Conservation (phyloP, 2,329 filamentous ascomycete genomes). For the Allantophomopsis cytisporea region DNA sequence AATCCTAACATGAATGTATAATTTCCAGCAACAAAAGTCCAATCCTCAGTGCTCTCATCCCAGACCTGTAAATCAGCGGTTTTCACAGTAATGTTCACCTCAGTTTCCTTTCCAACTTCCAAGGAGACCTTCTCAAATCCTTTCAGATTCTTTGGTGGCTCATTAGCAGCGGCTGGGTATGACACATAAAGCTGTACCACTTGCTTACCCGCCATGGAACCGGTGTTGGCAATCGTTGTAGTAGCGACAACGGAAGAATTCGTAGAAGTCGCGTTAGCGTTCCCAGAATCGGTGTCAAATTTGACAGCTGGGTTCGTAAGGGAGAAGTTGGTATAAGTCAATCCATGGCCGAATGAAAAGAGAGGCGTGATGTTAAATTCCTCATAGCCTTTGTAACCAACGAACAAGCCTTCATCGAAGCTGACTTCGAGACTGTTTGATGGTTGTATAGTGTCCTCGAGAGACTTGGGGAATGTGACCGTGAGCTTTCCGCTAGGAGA, state of each 20-base stretch:
- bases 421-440: slow-evolving; percentile 62
- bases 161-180: slow-evolving; percentile 36
- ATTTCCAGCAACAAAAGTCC: slow-evolving; percentile 1
- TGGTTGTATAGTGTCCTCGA: slow-evolving; percentile 28
- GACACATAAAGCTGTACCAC: slow-evolving; percentile 44
- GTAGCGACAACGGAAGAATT: slow-evolving; percentile 23
- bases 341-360: slow-evolving; percentile 37
- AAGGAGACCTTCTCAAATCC: slow-evolving; percentile 52
- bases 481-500: slow-evolving; percentile 60
- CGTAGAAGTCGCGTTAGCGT: slow-evolving; percentile 23
- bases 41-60: slow-evolving; percentile 1
- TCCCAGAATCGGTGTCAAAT: slow-evolving; percentile 4
- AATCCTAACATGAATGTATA: slow-evolving; percentile 1
- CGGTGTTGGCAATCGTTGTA: slow-evolving; percentile 44
- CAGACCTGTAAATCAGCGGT: neutral
- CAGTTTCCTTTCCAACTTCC: slow-evolving; percentile 41
- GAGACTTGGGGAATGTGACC: slow-evolving; percentile 53
- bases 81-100: slow-evolving; percentile 21
- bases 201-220: slow-evolving; percentile 35
- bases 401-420: slow-evolving; percentile 62
- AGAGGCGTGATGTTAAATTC: slow-evolving; percentile 44
- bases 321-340: slow-evolving; percentile 43
- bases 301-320: slow-evolving; percentile 40
- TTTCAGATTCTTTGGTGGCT: slow-evolving; percentile 48
- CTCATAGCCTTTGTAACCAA: slow-evolving; percentile 58